A percentile compares a stretch with the other conserved stretches of the same genome.
Evolutionary conservation across 2,329 filamentous ascomycete genomes (phyloP).

Genomic region (Aureobasidium sp.): DNA sequence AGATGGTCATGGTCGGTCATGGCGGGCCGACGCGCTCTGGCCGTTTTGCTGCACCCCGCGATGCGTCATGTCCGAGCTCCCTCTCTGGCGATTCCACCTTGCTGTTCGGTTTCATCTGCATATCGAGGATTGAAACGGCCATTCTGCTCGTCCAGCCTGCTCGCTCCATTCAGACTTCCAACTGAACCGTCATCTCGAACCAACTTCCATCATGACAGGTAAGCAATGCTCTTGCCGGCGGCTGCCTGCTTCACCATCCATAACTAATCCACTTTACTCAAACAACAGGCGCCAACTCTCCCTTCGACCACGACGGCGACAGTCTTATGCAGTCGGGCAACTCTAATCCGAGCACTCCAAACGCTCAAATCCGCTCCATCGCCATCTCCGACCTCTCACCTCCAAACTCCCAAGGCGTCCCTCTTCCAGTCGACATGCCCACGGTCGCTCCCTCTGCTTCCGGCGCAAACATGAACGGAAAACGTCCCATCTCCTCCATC

Average conservation of each 20-base stretch:
- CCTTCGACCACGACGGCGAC: slow-evolving; percentile 44
- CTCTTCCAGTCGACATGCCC: slow-evolving; percentile 16
- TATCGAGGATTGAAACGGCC: not conserved
- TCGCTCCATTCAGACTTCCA: not conserved
- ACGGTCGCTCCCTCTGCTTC: slow-evolving; percentile 19
- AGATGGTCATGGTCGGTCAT: not conserved
- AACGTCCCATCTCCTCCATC: slow-evolving; percentile 29
- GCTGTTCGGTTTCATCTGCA: not conserved
- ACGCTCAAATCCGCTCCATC: slow-evolving; percentile 23
- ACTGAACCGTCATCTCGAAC: not conserved
- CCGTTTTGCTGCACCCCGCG: not conserved
- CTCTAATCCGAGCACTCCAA: slow-evolving; percentile 33
- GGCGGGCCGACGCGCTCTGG: not conserved
- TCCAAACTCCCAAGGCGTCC: slow-evolving; percentile 42
- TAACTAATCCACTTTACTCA: slow-evolving; percentile 8
- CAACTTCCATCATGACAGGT: slow-evolving; percentile 3
- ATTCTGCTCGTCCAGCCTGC: not conserved
- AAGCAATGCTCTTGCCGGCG: not conserved
- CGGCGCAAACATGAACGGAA: slow-evolving; percentile 30
- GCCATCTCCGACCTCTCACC: slow-evolving; percentile 43
- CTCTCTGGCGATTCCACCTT: not conserved
- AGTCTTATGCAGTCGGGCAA: slow-evolving; percentile 46
- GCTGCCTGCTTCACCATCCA: not conserved
- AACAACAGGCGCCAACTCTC: slow-evolving; percentile 6
- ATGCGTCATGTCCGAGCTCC: slow-evolving; percentile 3